Evolutionary conservation across 176 grass and related monocot species (phyloP), one percentile per base, ranked within the genome.

Genomic region (Panicum miliaceum): DNA sequence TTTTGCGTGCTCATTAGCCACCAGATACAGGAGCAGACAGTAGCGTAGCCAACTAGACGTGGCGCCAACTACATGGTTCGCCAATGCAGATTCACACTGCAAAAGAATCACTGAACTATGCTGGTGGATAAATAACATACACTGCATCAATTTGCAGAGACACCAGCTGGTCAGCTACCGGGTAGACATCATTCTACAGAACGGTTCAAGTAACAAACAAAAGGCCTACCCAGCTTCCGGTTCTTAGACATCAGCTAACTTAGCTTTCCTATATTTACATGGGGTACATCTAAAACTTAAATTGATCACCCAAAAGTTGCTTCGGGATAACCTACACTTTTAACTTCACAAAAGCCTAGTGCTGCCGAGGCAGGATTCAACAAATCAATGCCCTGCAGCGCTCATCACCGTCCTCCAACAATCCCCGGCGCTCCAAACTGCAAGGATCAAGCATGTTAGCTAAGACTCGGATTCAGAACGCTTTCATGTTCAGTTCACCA

Each of bases 381-480:
- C 5, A 29, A 15, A 51, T 75, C 40, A 89, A 34, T n/a, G 63
- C 14, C 61, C 69, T 22, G 43, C 70, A 47, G 62, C 2, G 8
- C 70, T 40, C 62, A 78, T 81, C 15, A 93, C 81, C 0, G 32
- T 77, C 58, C 81, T 81, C 87, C 87, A 93, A 45, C 65, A 81
- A 43, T 93, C 91, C 3, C 91, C 91, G 0, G 22, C 58, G 7
- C 91, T 87, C 91, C 91, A 90, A 47, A 81, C 91, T 93, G 75
- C 76, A 84, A 73, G 20, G 43, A 86, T 64, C 48, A 71, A 1
- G 25, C 5, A 22, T 27, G 51, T 41, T 32, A 51, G 40, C 8
- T 56, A 50, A 81, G 13, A 64, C 19, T 37, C 64, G 77, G 29
- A 52, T 16, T 8, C 32, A 8, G 70, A 86, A 40, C 23, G 58